Conservation (phyloP, 768 basidiomycete genomes). For the Termitomyces sp. region DNA sequence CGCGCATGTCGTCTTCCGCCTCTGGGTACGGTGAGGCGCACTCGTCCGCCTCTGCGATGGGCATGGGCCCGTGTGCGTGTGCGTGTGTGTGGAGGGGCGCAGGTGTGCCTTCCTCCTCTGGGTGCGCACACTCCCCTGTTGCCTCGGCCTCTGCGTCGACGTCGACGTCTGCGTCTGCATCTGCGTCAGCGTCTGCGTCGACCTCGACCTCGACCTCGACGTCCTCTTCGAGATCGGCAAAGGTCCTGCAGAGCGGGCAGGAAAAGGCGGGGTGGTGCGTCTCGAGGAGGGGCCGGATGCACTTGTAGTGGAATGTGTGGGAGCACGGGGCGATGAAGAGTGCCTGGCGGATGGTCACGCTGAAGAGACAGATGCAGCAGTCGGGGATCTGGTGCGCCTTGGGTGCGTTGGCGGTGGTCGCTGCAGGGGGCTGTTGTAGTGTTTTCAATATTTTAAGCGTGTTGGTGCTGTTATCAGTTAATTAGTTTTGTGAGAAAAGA, state of each 20-base stretch:
- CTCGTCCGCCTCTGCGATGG: conserved; percentile 8
- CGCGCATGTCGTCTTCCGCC: conserved; percentile 5
- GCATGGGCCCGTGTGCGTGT: not conserved
- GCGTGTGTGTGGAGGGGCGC: conserved; percentile 1
- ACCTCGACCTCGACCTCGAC: conserved; percentile 55
- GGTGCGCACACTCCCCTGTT: not conserved
- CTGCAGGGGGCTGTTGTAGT: conserved; percentile 28
- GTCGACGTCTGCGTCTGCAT: conserved; percentile 6
- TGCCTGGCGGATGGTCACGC: conserved; percentile 90
- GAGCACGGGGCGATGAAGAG: conserved; percentile 98
- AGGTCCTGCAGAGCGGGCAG: conserved; percentile 93
- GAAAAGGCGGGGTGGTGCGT: conserved; percentile 91
- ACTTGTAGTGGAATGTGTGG: conserved; percentile 96
- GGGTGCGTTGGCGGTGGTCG: conserved; percentile 8
- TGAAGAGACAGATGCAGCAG: conserved; percentile 91
- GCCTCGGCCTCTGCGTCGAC: conserved; percentile 17
- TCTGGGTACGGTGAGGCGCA: not conserved
- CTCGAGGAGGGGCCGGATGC: conserved; percentile 86
- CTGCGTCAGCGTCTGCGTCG: conserved; percentile 14
- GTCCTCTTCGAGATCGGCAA: conserved; percentile 92
- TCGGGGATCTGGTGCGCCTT: conserved; percentile 49
- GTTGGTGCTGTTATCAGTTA: conserved; percentile 40
- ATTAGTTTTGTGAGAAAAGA: not conserved
- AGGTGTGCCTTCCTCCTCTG: conserved; percentile 5
- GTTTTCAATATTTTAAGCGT: conserved; percentile 77